phyloP scores from a whole-genome alignment of 257 asterid genomes.

The Knoxia roxburghii region DNA sequence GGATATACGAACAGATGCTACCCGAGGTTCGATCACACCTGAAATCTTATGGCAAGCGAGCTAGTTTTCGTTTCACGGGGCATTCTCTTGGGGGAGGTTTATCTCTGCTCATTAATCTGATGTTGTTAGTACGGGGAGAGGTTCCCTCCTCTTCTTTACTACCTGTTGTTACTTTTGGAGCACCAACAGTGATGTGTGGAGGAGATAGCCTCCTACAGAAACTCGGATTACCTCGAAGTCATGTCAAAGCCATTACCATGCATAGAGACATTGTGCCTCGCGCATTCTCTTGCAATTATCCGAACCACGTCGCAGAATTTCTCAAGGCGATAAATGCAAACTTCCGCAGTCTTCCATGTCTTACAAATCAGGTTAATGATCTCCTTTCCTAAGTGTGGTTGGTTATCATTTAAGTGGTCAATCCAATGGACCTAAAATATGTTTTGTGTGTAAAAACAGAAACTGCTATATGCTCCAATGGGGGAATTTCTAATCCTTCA shows the following conservation, averaged over 20 bases:
- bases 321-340: constrained; percentile 83
- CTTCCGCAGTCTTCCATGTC: constrained; percentile 82
- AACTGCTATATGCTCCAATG: constrained; percentile 68
- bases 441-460: constrained; percentile 44
- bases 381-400: neutral
- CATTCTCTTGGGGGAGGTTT: constrained; percentile 97
- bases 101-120: constrained; percentile 76
- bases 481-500: constrained; percentile 92
- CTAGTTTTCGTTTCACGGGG: constrained; percentile 79
- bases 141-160: constrained; percentile 65
- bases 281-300: constrained; percentile 91
- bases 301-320: constrained; percentile 79
- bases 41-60: constrained; percentile 47
- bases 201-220: constrained; percentile 64
- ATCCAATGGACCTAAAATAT: neutral
- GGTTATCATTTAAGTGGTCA: neutral
- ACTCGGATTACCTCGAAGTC: constrained; percentile 70
- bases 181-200: constrained; percentile 93
- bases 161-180: constrained; percentile 82
- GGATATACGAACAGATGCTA: constrained; percentile 78
- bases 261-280: constrained; percentile 96
- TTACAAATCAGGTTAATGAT: constrained; percentile 54
- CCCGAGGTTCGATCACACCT: constrained; percentile 73
- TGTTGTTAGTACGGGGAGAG: constrained; percentile 74
- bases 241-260: constrained; percentile 67